Base-by-base conservation (phyloP, 2,329 filamentous ascomycete species). In the Eurotiales sp. region DNA sequence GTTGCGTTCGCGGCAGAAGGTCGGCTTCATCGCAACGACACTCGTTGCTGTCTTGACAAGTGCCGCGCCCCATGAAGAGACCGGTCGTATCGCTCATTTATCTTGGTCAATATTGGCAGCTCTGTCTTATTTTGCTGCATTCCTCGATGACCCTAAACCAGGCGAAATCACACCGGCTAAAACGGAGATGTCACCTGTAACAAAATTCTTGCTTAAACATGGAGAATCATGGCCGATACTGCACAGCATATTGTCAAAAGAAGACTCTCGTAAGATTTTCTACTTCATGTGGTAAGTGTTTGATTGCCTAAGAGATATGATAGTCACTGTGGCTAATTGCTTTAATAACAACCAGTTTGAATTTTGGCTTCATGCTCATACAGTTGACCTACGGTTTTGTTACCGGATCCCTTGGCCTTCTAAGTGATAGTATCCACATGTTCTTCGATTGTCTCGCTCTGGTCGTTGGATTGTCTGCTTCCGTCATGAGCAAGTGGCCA, bases 381-480 rank as follows among this genome's bases (percentile, higher is more conserved):
- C 93, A 99, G 64, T 87, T 91, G 36, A 90, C 92, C 55, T 99
- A 99, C 64, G 93, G 93, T 44, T 95, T 93, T 61, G 74, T 93
- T 10, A 97, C 90, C 3, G 91, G 95, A 59, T 99, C 93, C 0
- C 76, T 99, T 4, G 93, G 93, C 2, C 78, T 99, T n/a, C 81
- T 99, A 15, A 96, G 90, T 59, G 93, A 99, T 70, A 97, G 91
- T 63, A 93, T 99, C 56, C 93, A 99, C 72, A 99, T 99, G 93
- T 92, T 99, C 64, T 97, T 99, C 62, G 93, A 99, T 71, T 99
- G 93, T 60, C 84, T 96, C 30, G 93, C 92, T 17, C 79, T 99
- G 23, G 83, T 88, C 1, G 90, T 99, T 30, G 93, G 93, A 10
- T 77, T 99, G 8, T 86, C 92, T 60, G 93, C 93, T 23, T 87